Conservation (phyloP, 2,329 filamentous ascomycete genomes). For the Podosphaera xanthii region DNA sequence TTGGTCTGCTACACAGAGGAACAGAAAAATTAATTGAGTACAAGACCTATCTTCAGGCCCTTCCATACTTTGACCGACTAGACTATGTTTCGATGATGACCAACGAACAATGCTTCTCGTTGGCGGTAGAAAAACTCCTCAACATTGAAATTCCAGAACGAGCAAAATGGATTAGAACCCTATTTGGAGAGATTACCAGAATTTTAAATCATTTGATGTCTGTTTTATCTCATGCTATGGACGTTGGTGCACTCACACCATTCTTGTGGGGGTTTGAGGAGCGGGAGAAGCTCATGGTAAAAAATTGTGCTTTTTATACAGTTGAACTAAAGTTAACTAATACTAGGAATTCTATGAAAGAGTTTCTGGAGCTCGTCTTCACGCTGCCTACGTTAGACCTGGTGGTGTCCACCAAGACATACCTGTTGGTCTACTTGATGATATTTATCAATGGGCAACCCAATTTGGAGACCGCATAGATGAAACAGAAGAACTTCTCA, state of each 20-base stretch:
- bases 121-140: slow-evolving; percentile 92
- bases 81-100: slow-evolving; percentile 99
- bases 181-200: slow-evolving; percentile 90
- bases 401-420: slow-evolving; percentile 94
- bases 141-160: slow-evolving; percentile 90
- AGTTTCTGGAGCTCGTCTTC: slow-evolving; percentile 90
- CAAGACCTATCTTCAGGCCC: slow-evolving; percentile 93
- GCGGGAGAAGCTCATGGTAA: slow-evolving; percentile 97
- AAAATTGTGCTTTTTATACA: slow-evolving; percentile 13
- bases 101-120: slow-evolving; percentile 91
- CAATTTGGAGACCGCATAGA: slow-evolving; percentile 97
- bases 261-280: slow-evolving; percentile 99
- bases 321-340: slow-evolving; percentile 6
- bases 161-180: slow-evolving; percentile 86
- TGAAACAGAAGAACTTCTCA: slow-evolving; percentile 95
- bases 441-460: slow-evolving; percentile 99
- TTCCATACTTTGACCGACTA: slow-evolving; percentile 95
- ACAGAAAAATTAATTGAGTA: slow-evolving; percentile 99
- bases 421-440: slow-evolving; percentile 78
- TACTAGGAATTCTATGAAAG: slow-evolving; percentile 97
- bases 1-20: slow-evolving; percentile 83
- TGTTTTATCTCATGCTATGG: slow-evolving; percentile 91
- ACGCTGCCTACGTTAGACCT: slow-evolving; percentile 89
- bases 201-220: slow-evolving; percentile 97
- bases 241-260: slow-evolving; percentile 90